phyloP scores from a whole-genome alignment of 2,329 filamentous ascomycete genomes.

The Monosporascus sp. region DNA sequence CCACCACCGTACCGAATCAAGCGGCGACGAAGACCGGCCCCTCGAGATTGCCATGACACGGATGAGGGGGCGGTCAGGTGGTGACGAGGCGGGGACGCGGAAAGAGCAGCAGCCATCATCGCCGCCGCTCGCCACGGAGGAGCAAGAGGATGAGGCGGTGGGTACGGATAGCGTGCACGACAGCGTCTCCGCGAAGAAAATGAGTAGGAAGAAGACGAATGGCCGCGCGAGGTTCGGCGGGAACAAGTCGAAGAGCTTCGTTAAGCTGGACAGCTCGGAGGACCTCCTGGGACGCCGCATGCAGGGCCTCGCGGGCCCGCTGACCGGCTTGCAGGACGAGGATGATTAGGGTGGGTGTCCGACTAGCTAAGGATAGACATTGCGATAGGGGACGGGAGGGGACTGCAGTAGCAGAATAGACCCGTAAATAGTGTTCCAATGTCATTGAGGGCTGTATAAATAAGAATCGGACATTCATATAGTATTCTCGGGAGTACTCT shows the following conservation, averaged over 20 bases:
- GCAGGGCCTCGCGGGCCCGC: constrained; percentile 50
- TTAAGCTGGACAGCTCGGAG: constrained; percentile 53
- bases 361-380: no score
- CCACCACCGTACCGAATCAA: constrained; percentile 52
- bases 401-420: no score
- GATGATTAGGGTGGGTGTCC: constrained; percentile 15
- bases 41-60: constrained; percentile 72
- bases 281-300: constrained; percentile 53
- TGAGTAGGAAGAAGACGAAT: constrained; percentile 20
- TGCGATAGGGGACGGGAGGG: no score
- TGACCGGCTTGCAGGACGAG: constrained; percentile 42
- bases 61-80: constrained; percentile 30
- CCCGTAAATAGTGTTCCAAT: no score
- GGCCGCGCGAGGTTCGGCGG: constrained; percentile 19
- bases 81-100: constrained; percentile 1
- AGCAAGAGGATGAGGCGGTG: constrained; percentile 11
- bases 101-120: background rate
- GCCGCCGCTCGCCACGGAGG: constrained; percentile 9
- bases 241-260: constrained; percentile 39
- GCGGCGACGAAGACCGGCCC: constrained; percentile 73
- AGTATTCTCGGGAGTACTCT: no score
- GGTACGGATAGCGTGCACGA: constrained; percentile 14
- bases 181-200: constrained; percentile 10
- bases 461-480: no score
- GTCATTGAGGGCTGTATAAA: no score